Evolutionary conservation across 2,329 filamentous ascomycete genomes (phyloP).

Genomic region (Exutisphaerella laricina): DNA sequence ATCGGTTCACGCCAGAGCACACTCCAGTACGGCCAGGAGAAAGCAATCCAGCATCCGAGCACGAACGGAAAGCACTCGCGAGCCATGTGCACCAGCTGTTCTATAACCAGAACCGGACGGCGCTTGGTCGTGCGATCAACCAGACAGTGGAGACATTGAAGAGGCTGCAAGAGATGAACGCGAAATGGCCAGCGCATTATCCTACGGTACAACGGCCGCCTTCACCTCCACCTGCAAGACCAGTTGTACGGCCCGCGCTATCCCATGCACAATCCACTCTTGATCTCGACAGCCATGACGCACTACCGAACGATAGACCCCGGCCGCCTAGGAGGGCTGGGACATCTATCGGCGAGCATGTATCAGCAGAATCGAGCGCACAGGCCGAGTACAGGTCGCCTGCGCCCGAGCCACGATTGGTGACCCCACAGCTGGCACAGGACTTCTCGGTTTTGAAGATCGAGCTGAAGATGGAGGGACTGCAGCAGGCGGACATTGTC

Average conservation of each 20-base stretch:
- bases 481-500: constrained; percentile 84
- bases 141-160: constrained; percentile 78
- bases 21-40: constrained; percentile 48
- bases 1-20: constrained; percentile 53
- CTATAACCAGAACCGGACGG: constrained; percentile 87
- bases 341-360: constrained; percentile 61
- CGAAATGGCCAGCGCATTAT: constrained; percentile 90
- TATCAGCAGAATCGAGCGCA: constrained; percentile 63
- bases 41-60: constrained; percentile 48
- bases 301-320: constrained; percentile 43
- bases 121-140: constrained; percentile 81
- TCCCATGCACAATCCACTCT: constrained; percentile 58
- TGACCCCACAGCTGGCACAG: constrained; percentile 87
- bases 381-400: constrained; percentile 57
- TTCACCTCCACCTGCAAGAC: constrained; percentile 37
- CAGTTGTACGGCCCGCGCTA: constrained; percentile 56
- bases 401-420: constrained; percentile 68
- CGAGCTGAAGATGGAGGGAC: constrained; percentile 80
- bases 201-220: constrained; percentile 69
- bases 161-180: constrained; percentile 80
- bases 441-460: constrained; percentile 95
- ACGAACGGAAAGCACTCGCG: constrained; percentile 63
- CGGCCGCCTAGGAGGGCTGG: constrained; percentile 60
- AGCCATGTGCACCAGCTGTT: constrained; percentile 87
- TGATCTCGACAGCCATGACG: constrained; percentile 41